phyloP scores from a whole-genome alignment of 768 basidiomycete species.

The Lentinula aciculospora region DNA sequence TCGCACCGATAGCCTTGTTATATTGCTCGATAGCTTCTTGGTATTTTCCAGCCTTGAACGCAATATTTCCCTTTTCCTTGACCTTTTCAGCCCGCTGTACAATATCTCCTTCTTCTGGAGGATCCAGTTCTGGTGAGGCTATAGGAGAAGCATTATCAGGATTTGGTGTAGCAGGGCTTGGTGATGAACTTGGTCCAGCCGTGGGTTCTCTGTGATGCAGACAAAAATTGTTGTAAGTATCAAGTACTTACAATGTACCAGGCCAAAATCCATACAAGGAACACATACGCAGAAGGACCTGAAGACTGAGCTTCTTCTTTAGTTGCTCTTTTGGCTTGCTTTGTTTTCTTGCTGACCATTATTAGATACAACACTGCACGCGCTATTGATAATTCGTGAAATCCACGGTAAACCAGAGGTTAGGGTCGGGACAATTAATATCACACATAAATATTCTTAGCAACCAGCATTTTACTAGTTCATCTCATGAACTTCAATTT shows the following conservation, averaged over 20 bases:
- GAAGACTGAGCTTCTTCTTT: neutral
- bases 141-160: constrained; percentile 5
- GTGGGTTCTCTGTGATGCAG: neutral
- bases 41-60: constrained; percentile 65
- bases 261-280: neutral
- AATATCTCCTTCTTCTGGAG: constrained; percentile 26
- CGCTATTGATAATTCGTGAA: neutral
- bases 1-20: constrained; percentile 65
- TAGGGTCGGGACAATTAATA: neutral
- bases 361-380: neutral
- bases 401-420: neutral
- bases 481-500: neutral
- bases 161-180: neutral
- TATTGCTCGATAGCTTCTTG: constrained; percentile 69
- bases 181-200: constrained; percentile 3
- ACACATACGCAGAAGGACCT: neutral
- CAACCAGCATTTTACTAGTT: neutral
- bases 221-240: neutral
- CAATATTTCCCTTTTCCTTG: constrained; percentile 72
- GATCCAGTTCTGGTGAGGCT: constrained; percentile 11
- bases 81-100: constrained; percentile 48
- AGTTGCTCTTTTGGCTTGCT: constrained; percentile 1
- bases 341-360: constrained; percentile 6
- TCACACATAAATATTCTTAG: neutral
- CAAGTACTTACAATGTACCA: no score